phyloP scores from a whole-genome alignment of 2,329 filamentous ascomycete species.

The Fonsecaea pugnacius region DNA sequence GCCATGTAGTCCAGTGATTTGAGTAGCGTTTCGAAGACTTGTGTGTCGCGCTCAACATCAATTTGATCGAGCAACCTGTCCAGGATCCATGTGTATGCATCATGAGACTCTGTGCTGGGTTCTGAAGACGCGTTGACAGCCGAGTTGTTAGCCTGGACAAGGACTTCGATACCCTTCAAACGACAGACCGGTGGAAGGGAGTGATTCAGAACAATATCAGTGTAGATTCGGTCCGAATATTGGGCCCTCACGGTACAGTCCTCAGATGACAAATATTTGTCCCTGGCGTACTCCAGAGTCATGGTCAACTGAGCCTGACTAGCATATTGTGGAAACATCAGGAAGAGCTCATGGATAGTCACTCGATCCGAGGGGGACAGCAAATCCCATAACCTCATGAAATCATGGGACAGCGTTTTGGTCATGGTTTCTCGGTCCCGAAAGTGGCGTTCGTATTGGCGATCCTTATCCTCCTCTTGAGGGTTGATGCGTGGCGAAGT shows the following conservation, averaged over 20 bases:
- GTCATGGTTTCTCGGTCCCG: conserved; percentile 26
- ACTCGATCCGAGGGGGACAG: conserved; percentile 14
- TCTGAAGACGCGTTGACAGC: not conserved
- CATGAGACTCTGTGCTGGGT: conserved; percentile 2
- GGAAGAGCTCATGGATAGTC: conserved; percentile 25
- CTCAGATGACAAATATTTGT: conserved; percentile 19
- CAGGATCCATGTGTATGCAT: conserved; percentile 26
- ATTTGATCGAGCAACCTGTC: conserved; percentile 25
- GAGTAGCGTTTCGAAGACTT: conserved; percentile 26
- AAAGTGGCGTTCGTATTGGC: conserved; percentile 26
- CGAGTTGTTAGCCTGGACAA: conserved; percentile 18
- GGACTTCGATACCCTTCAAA: conserved; percentile 25
- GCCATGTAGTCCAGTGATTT: conserved; percentile 28
- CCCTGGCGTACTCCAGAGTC: conserved; percentile 22
- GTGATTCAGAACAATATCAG: conserved; percentile 24
- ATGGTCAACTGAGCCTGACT: conserved; percentile 13
- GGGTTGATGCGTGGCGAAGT: conserved; percentile 3
- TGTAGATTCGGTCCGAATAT: conserved; percentile 26
- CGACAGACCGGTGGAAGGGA: conserved; percentile 23
- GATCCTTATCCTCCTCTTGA: conserved; percentile 26
- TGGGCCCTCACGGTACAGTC: conserved; percentile 16
- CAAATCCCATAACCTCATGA: conserved; percentile 20
- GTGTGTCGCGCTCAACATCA: conserved; percentile 25
- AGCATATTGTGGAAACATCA: conserved; percentile 27
- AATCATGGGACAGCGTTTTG: conserved; percentile 23